These are phyloP conservation scores for Tetrapisispora namnaoensis DNA, from an alignment of 805 yeast species.

Conservation along the genomic window DNA sequence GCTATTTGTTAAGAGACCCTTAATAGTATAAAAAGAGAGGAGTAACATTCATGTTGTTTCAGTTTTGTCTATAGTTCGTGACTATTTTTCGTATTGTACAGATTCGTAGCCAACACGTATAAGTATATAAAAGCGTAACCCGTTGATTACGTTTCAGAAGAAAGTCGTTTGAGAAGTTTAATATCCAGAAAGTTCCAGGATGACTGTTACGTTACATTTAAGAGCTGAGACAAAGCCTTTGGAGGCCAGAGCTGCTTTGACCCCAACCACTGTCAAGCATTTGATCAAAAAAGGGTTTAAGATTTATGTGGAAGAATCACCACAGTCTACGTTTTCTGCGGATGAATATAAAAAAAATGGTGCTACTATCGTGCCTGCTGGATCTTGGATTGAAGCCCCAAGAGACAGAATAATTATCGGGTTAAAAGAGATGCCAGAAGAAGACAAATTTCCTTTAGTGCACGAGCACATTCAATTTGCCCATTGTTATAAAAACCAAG, in stretches of 20 bases:
- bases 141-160: too few species aligned
- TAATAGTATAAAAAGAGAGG: too few species aligned
- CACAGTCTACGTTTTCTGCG: slow-evolving; percentile 69
- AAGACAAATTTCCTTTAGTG: slow-evolving; percentile 76
- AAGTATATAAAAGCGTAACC: too few species aligned
- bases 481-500: slow-evolving; percentile 96
- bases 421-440: slow-evolving; percentile 90
- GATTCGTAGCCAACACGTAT: too few species aligned
- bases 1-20: too few species aligned
- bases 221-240: slow-evolving; percentile 96
- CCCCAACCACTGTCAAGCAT: slow-evolving; percentile 82
- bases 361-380: slow-evolving; percentile 80
- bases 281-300: slow-evolving; percentile 81
- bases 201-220: slow-evolving; percentile 62
- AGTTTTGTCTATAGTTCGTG: too few species aligned
- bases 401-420: slow-evolving; percentile 83
- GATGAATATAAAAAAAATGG: slow-evolving; percentile 75
- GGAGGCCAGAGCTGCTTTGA: slow-evolving; percentile 94
- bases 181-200: not conserved
- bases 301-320: slow-evolving; percentile 78
- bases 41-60: too few species aligned
- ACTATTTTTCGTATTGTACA: too few species aligned
- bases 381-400: slow-evolving; percentile 91
- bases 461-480: slow-evolving; percentile 98
- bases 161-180: too few species aligned